Evolutionary conservation across 2,329 filamentous ascomycete genomes (phyloP).

Genomic region (Aspergillus brunneoviolaceus): DNA sequence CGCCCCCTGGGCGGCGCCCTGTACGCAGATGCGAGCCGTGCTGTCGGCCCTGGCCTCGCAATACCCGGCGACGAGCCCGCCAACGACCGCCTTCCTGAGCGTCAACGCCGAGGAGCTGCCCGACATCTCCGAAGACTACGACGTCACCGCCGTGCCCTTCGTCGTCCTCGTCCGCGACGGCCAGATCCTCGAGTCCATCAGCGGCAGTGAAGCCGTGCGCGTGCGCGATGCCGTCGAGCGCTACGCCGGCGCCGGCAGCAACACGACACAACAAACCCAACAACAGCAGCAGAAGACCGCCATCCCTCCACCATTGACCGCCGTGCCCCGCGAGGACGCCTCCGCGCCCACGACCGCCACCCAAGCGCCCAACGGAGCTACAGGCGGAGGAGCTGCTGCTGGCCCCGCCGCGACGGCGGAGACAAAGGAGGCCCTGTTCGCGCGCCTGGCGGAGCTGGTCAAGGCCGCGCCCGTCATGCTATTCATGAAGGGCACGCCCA

Average conservation of each 20-base stretch:
- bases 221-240: slow-evolving; percentile 83
- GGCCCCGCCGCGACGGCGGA: slow-evolving; percentile 51
- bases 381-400: slow-evolving; percentile 18
- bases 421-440: slow-evolving; percentile 80
- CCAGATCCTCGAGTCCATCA: slow-evolving; percentile 77
- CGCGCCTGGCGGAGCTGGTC: slow-evolving; percentile 77
- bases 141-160: slow-evolving; percentile 92
- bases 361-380: slow-evolving; percentile 28
- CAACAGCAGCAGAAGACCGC: slow-evolving; percentile 30
- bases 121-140: slow-evolving; percentile 87
- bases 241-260: slow-evolving; percentile 58
- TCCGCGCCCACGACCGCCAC: slow-evolving; percentile 30
- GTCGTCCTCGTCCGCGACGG: slow-evolving; percentile 78
- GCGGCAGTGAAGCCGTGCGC: slow-evolving; percentile 83
- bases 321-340: slow-evolving; percentile 39
- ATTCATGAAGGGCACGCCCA: slow-evolving; percentile 97
- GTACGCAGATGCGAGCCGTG: slow-evolving; percentile 88
- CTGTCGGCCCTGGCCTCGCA: slow-evolving; percentile 81
- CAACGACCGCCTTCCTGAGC: slow-evolving; percentile 75
- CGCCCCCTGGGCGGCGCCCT: slow-evolving; percentile 93
- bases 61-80: slow-evolving; percentile 69
- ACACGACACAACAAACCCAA: slow-evolving; percentile 5
- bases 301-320: slow-evolving; percentile 42
- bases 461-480: slow-evolving; percentile 97
- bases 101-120: slow-evolving; percentile 93